A percentile compares a stretch with the other conserved stretches of the same genome.
Conservation (phyloP, 106 monocot species). For the Platanthera guangdongensis region DNA sequence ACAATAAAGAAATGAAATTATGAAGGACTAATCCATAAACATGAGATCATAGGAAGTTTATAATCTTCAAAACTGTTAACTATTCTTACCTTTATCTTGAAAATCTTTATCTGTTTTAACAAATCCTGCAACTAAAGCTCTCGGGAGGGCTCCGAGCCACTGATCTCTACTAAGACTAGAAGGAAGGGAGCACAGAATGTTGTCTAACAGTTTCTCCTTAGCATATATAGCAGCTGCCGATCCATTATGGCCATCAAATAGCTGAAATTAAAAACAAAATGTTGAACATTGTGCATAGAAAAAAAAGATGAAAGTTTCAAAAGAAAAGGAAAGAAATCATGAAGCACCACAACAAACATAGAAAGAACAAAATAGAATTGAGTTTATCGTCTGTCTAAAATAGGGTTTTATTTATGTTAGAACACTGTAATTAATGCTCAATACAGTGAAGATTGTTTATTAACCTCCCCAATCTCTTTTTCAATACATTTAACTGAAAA, state of each 20-base stretch:
- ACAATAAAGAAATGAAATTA: not conserved
- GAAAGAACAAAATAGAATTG: not conserved
- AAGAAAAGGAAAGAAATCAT: not conserved
- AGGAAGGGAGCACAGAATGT: conserved; percentile 70
- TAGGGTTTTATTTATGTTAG: not conserved
- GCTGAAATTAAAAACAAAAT: conserved; percentile 28
- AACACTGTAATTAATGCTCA: not conserved
- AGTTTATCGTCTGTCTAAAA: not conserved
- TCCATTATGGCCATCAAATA: conserved; percentile 96
- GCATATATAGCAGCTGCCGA: conserved; percentile 76
- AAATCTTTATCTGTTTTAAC: conserved; percentile 97
- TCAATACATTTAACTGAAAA: not conserved
- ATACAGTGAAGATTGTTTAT: not conserved
- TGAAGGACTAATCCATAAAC: conserved; percentile 1
- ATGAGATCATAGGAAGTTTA: not conserved
- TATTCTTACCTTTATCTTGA: conserved; percentile 55
- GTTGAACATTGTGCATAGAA: not conserved
- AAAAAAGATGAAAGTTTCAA: not conserved
- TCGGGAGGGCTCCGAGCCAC: conserved; percentile 81
- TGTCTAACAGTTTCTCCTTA: conserved; percentile 82
- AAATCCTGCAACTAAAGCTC: conserved; percentile 93
- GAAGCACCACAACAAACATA: not conserved
- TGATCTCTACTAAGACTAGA: conserved; percentile 63
- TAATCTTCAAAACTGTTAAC: not conserved
- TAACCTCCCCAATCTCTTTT: not conserved